Conservation (phyloP, 495 filamentous ascomycete species). For the Tetracladium setigerum region DNA sequence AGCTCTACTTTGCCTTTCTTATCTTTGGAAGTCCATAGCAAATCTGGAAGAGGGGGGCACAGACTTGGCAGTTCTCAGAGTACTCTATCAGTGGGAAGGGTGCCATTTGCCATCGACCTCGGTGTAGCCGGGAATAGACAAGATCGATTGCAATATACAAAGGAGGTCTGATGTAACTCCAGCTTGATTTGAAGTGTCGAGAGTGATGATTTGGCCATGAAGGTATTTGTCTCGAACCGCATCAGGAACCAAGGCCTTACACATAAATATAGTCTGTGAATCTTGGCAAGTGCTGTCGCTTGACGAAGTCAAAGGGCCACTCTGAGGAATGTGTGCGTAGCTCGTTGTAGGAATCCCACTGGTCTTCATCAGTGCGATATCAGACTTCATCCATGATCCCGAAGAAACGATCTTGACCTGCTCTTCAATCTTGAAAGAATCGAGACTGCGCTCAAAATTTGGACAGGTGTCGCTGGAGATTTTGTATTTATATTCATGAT, state of each 20-base stretch:
- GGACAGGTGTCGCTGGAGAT: no score
- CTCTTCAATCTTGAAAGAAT: no score
- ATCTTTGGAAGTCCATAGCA: slow-evolving; percentile 23
- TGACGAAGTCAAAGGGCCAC: neutral
- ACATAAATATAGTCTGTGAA: neutral
- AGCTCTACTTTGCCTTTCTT: slow-evolving; percentile 23
- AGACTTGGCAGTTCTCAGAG: slow-evolving; percentile 19
- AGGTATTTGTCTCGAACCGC: no score
- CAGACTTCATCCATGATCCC: no score
- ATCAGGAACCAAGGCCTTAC: neutral
- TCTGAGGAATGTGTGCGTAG: neutral
- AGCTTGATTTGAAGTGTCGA: neutral
- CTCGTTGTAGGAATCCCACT: no score
- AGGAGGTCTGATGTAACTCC: slow-evolving; percentile 14
- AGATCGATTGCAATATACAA: slow-evolving; percentile 29
- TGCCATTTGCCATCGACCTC: slow-evolving; percentile 3
- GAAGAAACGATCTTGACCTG: no score
- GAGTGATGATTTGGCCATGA: no score
- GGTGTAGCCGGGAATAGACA: slow-evolving; percentile 8
- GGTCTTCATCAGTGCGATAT: no score
- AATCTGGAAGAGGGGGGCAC: slow-evolving; percentile 25
- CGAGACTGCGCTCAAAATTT: no score
- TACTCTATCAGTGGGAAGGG: neutral
- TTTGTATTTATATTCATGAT: no score
- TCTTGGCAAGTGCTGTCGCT: neutral